These are phyloP conservation scores for Lasiodiplodia theobromae DNA, from an alignment of 2,329 filamentous ascomycete species.

Conservation along the genomic window DNA sequence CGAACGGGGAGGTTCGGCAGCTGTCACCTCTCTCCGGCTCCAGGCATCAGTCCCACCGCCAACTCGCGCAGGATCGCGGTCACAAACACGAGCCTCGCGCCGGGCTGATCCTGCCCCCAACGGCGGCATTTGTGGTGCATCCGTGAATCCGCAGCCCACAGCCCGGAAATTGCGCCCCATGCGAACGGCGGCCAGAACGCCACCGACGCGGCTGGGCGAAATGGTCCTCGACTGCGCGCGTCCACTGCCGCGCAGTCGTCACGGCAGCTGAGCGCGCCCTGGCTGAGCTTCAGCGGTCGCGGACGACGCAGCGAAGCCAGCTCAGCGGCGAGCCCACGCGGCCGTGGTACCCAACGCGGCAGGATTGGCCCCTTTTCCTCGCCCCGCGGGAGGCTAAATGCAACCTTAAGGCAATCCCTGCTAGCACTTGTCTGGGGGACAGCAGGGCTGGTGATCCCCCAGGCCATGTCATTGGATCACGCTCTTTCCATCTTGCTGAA, in stretches of 20 bases:
- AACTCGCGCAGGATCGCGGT: not conserved
- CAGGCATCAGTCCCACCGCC: not conserved
- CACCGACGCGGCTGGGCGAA: not conserved
- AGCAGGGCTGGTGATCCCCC: conserved; percentile 19
- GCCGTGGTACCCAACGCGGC: conserved; percentile 2
- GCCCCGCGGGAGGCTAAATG: conserved; percentile 27
- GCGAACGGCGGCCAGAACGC: not conserved
- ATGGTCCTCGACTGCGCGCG: not conserved
- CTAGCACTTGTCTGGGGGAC: conserved; percentile 18
- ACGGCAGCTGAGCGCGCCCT: not conserved
- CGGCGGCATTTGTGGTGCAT: not conserved
- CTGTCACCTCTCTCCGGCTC: not conserved
- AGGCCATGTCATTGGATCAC: conserved; percentile 16
- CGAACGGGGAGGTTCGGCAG: conserved; percentile 12
- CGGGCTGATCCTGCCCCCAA: conserved; percentile 17
- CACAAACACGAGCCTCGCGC: conserved; percentile 10
- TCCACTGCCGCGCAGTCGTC: not conserved
- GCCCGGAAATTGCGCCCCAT: conserved; percentile 17
- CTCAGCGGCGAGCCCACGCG: not conserved
- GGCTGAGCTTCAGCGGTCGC: not conserved
- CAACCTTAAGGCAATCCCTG: conserved; percentile 28
- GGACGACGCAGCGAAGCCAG: not conserved
- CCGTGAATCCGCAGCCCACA: conserved; percentile 2
- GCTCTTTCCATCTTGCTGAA: conserved; percentile 5
- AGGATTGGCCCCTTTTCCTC: conserved; percentile 20